Evolutionary conservation across 202 grass and related monocot species (phyloP).

Genomic region (Digitaria exilis): DNA sequence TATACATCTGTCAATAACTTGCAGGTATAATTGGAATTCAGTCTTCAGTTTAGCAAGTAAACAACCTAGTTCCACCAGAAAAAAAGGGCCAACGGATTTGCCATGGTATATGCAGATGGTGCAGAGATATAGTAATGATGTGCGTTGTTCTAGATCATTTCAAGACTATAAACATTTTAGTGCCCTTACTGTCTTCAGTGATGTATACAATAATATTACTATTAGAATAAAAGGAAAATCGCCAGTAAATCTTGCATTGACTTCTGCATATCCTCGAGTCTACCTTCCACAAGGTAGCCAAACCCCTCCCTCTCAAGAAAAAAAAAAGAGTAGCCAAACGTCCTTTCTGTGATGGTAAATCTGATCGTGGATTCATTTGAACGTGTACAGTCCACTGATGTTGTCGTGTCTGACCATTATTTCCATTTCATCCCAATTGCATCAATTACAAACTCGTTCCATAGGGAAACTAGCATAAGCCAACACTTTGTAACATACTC

Average conservation of each 20-base stretch:
- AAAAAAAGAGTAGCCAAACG: not conserved
- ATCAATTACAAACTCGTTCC: not conserved
- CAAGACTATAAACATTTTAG: not conserved
- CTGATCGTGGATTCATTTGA: not conserved
- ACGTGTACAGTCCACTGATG: not conserved
- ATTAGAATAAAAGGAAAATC: not conserved
- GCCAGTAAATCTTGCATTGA: not conserved
- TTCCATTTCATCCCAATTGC: not conserved
- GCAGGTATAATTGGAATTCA: conserved; percentile 61
- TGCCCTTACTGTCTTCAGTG: not conserved
- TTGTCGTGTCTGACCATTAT: not conserved
- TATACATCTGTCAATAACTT: conserved; percentile 5
- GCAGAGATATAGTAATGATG: conserved; percentile 17
- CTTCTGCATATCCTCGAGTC: not conserved
- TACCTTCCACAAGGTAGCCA: not conserved
- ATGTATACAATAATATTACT: conserved; percentile 17
- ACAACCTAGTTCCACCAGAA: not conserved
- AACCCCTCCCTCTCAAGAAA: too few species aligned
- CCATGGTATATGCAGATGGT: not conserved
- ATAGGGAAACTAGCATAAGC: not conserved
- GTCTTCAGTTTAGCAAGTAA: conserved; percentile 50
- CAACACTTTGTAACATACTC: not conserved
- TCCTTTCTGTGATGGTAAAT: not conserved
- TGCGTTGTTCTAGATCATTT: conserved; percentile 12
- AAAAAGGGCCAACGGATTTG: not conserved